A percentile compares a stretch with the other conserved stretches of the same genome.
Conservation (phyloP, 139 green algal species). For the Mesotaenium endlicherianum region DNA sequence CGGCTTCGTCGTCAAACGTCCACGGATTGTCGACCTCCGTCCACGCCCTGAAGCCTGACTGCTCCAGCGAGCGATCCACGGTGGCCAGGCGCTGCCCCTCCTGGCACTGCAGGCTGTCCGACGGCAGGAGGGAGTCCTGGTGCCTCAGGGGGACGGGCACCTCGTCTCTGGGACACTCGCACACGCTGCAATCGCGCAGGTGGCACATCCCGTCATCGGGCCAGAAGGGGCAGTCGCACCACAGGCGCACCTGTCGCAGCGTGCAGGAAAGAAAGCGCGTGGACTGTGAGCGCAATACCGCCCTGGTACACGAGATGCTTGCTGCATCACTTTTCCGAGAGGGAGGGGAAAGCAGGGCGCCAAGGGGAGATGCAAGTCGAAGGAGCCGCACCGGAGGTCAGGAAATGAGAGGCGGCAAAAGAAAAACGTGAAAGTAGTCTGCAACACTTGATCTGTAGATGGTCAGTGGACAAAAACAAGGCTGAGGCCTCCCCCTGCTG, state of each 20-base stretch:
- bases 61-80: constrained; percentile 18
- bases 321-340: too few species aligned
- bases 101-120: neutral
- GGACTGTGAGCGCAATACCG: neutral
- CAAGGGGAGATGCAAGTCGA: neutral
- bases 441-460: too few species aligned
- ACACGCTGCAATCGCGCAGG: constrained; percentile 76
- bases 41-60: constrained; percentile 14
- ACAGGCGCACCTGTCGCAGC: constrained; percentile 75
- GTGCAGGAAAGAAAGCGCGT: neutral
- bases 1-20: constrained; percentile 77
- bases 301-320: too few species aligned
- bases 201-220: constrained; percentile 92
- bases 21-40: constrained; percentile 79
- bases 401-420: neutral
- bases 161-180: constrained; percentile 79
- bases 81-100: neutral
- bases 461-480: too few species aligned
- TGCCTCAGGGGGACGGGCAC: constrained; percentile 70
- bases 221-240: constrained; percentile 93
- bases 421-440: too few species aligned
- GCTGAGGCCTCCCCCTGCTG: too few species aligned
- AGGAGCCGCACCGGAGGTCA: neutral
- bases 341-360: neutral
- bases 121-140: neutral